Evolutionary conservation across 805 yeast species (phyloP).

Genomic region (Candida manassasensis): DNA sequence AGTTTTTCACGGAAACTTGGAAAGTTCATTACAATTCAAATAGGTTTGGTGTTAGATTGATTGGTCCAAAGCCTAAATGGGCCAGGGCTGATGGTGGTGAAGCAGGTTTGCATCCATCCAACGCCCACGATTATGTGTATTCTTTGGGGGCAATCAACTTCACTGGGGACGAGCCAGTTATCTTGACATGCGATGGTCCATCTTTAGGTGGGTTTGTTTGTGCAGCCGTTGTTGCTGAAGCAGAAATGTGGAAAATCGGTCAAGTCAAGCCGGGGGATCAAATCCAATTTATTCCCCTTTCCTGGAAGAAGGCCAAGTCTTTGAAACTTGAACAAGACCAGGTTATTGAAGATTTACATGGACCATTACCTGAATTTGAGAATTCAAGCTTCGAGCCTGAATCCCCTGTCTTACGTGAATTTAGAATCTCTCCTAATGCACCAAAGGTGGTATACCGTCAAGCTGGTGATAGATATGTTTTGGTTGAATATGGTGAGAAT

Average conservation of each 20-base stretch:
- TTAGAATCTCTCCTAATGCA: constrained; percentile 43
- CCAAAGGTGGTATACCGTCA: constrained; percentile 86
- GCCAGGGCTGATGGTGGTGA: constrained; percentile 96
- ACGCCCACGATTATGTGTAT: constrained; percentile 95
- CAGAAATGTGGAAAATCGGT: constrained; percentile 98
- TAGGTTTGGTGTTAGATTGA: constrained; percentile 90
- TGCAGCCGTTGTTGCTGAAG: constrained; percentile 90
- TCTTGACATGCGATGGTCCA: constrained; percentile 95
- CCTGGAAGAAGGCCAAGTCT: constrained; percentile 60
- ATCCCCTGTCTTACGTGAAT: constrained; percentile 62
- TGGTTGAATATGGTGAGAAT: constrained; percentile 91
- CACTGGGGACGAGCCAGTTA: constrained; percentile 98
- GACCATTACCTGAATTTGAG: constrained; percentile 32
- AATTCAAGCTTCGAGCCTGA: constrained; percentile 38
- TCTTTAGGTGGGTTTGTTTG: constrained; percentile 97
- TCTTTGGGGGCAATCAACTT: constrained; percentile 95
- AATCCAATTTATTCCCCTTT: constrained; percentile 74
- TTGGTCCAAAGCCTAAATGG: constrained; percentile 97
- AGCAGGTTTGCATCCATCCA: constrained; percentile 98
- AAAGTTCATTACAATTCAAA: constrained; percentile 96
- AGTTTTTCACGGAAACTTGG: constrained; percentile 78
- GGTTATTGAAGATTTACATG: constrained; percentile 43
- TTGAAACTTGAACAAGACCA: constrained; percentile 60
- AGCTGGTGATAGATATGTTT: constrained; percentile 92
- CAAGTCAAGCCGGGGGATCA: constrained; percentile 94